These are phyloP conservation scores for Syzygium aromaticum DNA, from an alignment of 345 rosid genomes.

Conservation along the genomic window DNA sequence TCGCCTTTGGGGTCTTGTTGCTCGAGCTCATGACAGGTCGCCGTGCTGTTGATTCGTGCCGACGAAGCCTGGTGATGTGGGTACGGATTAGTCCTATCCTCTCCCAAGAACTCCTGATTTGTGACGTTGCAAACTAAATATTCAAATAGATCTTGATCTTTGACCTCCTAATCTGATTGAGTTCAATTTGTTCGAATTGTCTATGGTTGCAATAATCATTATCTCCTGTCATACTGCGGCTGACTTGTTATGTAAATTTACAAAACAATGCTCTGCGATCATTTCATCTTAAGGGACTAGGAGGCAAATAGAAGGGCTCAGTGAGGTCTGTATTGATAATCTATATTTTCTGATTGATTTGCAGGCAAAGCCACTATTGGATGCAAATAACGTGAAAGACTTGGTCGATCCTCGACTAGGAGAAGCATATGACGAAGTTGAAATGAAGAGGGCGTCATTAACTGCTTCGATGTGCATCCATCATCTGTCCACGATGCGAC, in stretches of 20 bases:
- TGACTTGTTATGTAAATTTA: not conserved
- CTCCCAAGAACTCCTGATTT: not conserved
- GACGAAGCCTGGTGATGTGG: conserved; percentile 86
- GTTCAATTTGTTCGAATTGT: not conserved
- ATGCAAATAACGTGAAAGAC: conserved; percentile 26
- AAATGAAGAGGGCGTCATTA: conserved; percentile 51
- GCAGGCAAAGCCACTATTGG: conserved; percentile 78
- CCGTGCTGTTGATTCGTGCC: conserved; percentile 62
- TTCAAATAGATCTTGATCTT: no score
- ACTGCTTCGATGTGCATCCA: conserved; percentile 77
- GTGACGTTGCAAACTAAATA: not conserved
- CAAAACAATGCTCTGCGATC: not conserved
- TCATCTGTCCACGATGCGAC: conserved; percentile 56
- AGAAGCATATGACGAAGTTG: conserved; percentile 38
- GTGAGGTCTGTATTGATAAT: not conserved
- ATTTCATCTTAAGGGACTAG: not conserved
- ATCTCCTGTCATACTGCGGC: not conserved
- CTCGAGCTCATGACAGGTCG: conserved; percentile 88
- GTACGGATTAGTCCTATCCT: conserved; percentile 23
- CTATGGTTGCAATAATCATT: not conserved
- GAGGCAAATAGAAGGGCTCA: not conserved
- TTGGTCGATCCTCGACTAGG: conserved; percentile 59
- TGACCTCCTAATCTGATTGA: no score
- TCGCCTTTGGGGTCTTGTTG: conserved; percentile 76
- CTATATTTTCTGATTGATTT: not conserved